Evolutionary conservation across 371 early-diverging fungal species (phyloP), one percentile per base, ranked within the genome.

Genomic region (Blastocladiella emersonii): DNA sequence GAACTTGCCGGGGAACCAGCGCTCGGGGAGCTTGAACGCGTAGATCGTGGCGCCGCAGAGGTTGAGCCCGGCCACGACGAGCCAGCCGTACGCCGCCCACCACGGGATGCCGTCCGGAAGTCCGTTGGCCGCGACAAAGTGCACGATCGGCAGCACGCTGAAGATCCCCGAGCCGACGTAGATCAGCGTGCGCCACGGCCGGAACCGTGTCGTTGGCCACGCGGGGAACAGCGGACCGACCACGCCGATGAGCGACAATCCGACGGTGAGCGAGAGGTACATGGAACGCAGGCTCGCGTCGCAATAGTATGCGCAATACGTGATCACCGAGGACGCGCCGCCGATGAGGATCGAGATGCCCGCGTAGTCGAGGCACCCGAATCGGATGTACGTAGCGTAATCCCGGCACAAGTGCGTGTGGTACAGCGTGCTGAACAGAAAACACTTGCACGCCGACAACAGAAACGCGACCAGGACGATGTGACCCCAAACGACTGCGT

Each of bases 11-110:
- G 88, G 89, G 70, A 77, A 80, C 34, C 77, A 76, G 61, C 79
- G 76, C 70, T 91, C 90, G 10, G 90, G 91, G 61, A 84, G 73
- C 62, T 85, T 80, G 45, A 78, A 78, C 21, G 82, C 85, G 67
- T 89, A 90, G 32, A 89, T 70, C 25, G 63, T 27, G 1, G 67
- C 67, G 23, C 75, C 72, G n/a, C 64, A 6, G 0, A 62, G 36
- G 37, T 74, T 71, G 7, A 45, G 21, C 6, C 21, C 25, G 13
- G 60, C 32, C 49, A 49, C 32, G 23, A 32, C 48, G 17, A 34
- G 27, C 49, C 45, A 48, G 8, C 62, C 45, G 36, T 49, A 23
- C 45, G 19, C 5, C 7, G 62, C 62, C 45, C 49, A 27, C 35
- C 30, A 49, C 15, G 45, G 35, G 7, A 30, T 27, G 17, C 27